Conservation (phyloP, 768 basidiomycete species). For the Amanita exitialis region DNA sequence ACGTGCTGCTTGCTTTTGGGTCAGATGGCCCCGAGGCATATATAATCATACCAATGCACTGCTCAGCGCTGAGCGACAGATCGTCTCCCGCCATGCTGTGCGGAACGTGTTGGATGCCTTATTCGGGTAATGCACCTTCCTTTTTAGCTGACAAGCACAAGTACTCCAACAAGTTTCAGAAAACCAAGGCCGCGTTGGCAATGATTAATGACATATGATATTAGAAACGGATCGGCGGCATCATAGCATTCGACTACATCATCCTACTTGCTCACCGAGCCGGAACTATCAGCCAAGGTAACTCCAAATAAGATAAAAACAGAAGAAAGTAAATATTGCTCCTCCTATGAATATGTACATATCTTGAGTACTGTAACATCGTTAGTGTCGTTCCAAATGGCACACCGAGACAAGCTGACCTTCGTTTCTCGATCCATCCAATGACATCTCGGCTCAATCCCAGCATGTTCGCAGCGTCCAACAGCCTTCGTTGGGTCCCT, state of each 20-base stretch:
- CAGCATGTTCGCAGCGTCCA: slow-evolving; percentile 89
- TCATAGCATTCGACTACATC: neutral
- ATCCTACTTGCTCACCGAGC: neutral
- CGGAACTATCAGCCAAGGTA: slow-evolving; percentile 54
- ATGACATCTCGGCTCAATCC: slow-evolving; percentile 93
- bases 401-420: slow-evolving; percentile 37
- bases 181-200: neutral
- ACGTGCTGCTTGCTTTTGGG: neutral
- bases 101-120: neutral
- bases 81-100: neutral
- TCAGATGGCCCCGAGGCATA: neutral
- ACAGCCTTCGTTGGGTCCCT: slow-evolving; percentile 79
- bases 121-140: slow-evolving; percentile 2
- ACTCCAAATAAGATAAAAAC: slow-evolving; percentile 88
- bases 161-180: neutral
- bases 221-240: too few species aligned
- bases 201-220: neutral
- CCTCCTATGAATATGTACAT: slow-evolving; percentile 90
- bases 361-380: slow-evolving; percentile 69
- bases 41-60: neutral
- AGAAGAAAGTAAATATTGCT: slow-evolving; percentile 80
- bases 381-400: slow-evolving; percentile 2
- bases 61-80: neutral
- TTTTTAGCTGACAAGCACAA: neutral
- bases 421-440: slow-evolving; percentile 93